These are phyloP conservation scores for Neonectria magnoliae DNA, from an alignment of 2,329 filamentous ascomycete species.

Conservation along the genomic window DNA sequence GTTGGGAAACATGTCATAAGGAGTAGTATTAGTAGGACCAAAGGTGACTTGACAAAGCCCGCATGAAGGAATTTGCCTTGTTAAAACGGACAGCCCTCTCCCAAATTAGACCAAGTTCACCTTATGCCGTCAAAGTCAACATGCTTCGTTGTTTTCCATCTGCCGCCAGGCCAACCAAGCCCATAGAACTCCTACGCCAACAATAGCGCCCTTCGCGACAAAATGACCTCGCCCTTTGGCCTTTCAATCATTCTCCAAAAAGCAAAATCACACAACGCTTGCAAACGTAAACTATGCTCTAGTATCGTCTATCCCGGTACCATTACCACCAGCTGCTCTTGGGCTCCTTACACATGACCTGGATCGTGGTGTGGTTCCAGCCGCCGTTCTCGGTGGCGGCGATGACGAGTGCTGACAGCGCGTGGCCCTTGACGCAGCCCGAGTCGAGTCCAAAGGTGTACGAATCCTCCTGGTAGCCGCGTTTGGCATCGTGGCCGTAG, in stretches of 20 bases:
- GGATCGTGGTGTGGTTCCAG: constrained; percentile 51
- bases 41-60: too few species aligned
- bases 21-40: too few species aligned
- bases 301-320: not conserved
- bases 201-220: not conserved
- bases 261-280: not conserved
- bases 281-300: not conserved
- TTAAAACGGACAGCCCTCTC: not conserved
- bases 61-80: too few species aligned
- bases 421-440: constrained; percentile 79
- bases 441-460: constrained; percentile 90
- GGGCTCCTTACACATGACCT: constrained; percentile 52
- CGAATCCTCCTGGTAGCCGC: constrained; percentile 67
- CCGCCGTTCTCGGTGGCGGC: constrained; percentile 55
- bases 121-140: not conserved
- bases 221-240: not conserved
- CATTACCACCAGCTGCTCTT: constrained; percentile 36
- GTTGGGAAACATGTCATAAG: too few species aligned
- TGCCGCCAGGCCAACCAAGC: constrained; percentile 2
- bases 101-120: not conserved
- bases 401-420: constrained; percentile 81
- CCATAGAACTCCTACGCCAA: constrained; percentile 7
- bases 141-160: not conserved
- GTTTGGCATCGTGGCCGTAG: constrained; percentile 87
- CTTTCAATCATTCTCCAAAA: not conserved